Base-by-base conservation (phyloP, 2,329 filamentous ascomycete genomes). In the Calonectria henricotiae region DNA sequence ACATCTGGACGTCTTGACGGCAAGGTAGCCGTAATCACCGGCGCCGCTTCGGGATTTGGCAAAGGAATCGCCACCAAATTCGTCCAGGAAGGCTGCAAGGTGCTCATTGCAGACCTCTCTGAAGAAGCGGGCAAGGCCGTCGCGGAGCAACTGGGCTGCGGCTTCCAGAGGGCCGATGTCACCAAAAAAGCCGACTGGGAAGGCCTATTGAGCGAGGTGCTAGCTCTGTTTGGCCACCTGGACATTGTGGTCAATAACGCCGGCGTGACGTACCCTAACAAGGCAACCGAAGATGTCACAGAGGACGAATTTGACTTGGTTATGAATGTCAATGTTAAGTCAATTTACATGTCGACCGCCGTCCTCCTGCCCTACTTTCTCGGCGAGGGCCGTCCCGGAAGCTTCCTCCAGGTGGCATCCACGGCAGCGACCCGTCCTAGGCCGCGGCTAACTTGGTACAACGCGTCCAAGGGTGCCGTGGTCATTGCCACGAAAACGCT, bases 321-420 rank as follows among this genome's bases (percentile, higher is more conserved):
- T 43, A 91, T 93, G 79, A 86, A 87, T 65, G 90, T 93, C 70
- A 93, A 94, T 73, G 90, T 93, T 71, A 92, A 91, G 81, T 88
- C 88, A 3, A 86, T 93, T 54, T 94, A 88, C 79, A 79, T 89
- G 23, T 90, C 89, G 0, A 88, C 89, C 1, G 85, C 85, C 65
- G 87, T 90, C 4, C 84, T 91, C 43, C 80, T 93, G 6, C 89
- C 88, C 0, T 90, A 91, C 72, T 88, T 93, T 49, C 80, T 92
- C 37, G 85, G 86, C 67, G 82, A 88, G 68, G 86, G 87, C 1
- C 85, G 87, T 7, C 87, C 89, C 0, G 91, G 89, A 0, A 86
- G 83, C 30, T 91, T 93, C 67, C 87, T 93, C 65, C 91, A 91
- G 70, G 88, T 93, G 61, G 90, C 91, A 0, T 91, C 89, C 2